These are phyloP conservation scores for Fulvia fulva DNA, from an alignment of 2,329 filamentous ascomycete species.

Conservation along the genomic window DNA sequence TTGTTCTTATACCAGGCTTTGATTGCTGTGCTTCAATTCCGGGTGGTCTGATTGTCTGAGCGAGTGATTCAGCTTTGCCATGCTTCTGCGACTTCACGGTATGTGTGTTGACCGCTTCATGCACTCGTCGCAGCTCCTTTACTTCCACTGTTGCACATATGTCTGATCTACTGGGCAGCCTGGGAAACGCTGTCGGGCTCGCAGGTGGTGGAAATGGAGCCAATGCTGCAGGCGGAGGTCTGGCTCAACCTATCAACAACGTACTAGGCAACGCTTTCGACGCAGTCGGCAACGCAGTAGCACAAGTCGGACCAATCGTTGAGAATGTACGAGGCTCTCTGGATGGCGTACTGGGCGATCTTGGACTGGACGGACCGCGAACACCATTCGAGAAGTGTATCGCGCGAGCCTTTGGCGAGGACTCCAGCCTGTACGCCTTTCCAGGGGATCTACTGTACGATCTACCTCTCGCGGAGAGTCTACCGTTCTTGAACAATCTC, in stretches of 20 bases:
- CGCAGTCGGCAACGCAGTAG: neutral
- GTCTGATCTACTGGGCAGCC: neutral
- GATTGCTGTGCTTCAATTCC: no score
- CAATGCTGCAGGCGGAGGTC: neutral
- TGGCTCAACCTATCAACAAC: neutral
- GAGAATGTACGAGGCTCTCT: neutral
- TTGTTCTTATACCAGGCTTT: no score
- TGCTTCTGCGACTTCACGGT: no score
- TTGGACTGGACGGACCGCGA: neutral
- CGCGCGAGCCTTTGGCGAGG: slow-evolving; percentile 8
- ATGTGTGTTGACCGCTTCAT: no score
- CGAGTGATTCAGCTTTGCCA: no score
- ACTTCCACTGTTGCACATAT: neutral
- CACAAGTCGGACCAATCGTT: neutral
- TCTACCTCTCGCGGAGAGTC: slow-evolving; percentile 4
- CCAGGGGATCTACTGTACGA: slow-evolving; percentile 13
- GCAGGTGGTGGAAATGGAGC: neutral
- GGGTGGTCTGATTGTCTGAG: no score
- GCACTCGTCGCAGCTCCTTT: neutral
- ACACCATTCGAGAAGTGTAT: slow-evolving; percentile 16
- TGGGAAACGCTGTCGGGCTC: neutral
- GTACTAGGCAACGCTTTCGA: neutral
- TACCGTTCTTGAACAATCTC: neutral
- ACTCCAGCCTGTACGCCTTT: slow-evolving; percentile 13
- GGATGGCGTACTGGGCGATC: neutral